A percentile compares a stretch with the other conserved stretches of the same genome.
These are phyloP conservation scores for Suillus brevipes DNA, from an alignment of 768 basidiomycete species.

Conservation along the genomic window DNA sequence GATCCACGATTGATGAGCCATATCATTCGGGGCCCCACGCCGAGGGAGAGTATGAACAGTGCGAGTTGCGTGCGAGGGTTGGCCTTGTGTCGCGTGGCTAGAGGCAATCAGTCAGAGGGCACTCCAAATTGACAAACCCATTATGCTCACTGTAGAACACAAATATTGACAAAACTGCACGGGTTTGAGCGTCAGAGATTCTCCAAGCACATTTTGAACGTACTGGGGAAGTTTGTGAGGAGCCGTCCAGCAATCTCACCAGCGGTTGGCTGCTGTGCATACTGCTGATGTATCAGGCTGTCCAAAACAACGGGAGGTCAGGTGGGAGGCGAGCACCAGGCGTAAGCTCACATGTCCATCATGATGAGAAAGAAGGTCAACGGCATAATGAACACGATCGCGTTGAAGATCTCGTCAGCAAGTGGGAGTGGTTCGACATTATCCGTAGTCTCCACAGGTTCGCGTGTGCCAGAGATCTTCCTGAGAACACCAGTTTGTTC, in stretches of 20 bases:
- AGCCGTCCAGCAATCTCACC: constrained; percentile 55
- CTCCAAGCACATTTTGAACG: constrained; percentile 26
- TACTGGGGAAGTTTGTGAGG: constrained; percentile 71
- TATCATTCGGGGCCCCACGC: constrained; percentile 64
- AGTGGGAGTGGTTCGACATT: constrained; percentile 45
- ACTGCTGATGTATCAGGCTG: constrained; percentile 80
- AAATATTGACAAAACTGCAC: constrained; percentile 68
- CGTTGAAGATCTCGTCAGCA: constrained; percentile 69
- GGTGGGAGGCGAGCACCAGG: constrained; percentile 1
- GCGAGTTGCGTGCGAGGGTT: constrained; percentile 51
- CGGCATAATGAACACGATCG: constrained; percentile 66
- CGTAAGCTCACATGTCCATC: constrained; percentile 79
- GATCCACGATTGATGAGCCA: constrained; percentile 69
- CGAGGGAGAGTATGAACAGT: constrained; percentile 58
- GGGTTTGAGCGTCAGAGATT: constrained; percentile 6
- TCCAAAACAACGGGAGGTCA: constrained; percentile 7
- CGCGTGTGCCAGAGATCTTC: constrained; percentile 24
- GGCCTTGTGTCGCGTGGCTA: constrained; percentile 65
- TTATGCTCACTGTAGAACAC: constrained; percentile 68
- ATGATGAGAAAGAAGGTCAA: constrained; percentile 72
- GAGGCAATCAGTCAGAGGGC: constrained; percentile 10
- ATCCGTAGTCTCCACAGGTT: constrained; percentile 8
- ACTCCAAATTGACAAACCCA: not conserved
- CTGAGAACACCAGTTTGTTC: constrained; percentile 62
- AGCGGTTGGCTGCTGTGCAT: constrained; percentile 58